Evolutionary conservation across 768 basidiomycete genomes (phyloP), one percentile per base, ranked within the genome.

Genomic region (Russula foetens): DNA sequence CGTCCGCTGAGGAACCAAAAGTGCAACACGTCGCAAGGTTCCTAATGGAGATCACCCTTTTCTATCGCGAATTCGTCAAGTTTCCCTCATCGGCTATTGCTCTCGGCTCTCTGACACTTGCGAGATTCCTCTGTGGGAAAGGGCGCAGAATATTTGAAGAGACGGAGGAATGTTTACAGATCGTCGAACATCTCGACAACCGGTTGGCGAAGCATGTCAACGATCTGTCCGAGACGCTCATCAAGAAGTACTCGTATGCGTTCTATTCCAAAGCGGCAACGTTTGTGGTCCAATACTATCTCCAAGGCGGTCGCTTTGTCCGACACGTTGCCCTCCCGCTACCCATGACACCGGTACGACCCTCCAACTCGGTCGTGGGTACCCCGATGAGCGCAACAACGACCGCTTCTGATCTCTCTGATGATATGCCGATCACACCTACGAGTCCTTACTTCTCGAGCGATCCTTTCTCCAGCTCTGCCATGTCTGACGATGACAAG

Each of bases 41-140:
- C 79, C 75, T 98, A 71, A 99, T 99, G 97, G 97, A 99, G 74
- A 93, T 98, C 69, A 98, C 97, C 31, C 84, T 99, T 53, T 98
- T 98, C 78, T 90, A 98, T 74, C 86, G 93, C 60, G 97, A 98
- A 71, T 98, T 95, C 73, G 79, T 97, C 74, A 85, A 85, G 68
- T 89, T 84, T 71, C 76, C 84, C 8, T 86, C 96, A 2, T 95
- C 91, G 1, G 82, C 89, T 44, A 88, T 98, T 70, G 96, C 97
- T 35, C 75, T 85, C n/a, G 97, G 90, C 52, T 83, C 94, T 23
- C 77, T 98, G 66, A 88, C 91, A 6, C 82, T 98, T 48, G 90
- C 97, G 5, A 84, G 94, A 53, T 90, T 83, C 76, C 81, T 98
- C 51, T 92, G 92, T 67, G 87, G 86, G 63, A 89, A 90, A 72